Base-by-base conservation (phyloP, 495 filamentous ascomycete species). In the Pyrenula massariospora region DNA sequence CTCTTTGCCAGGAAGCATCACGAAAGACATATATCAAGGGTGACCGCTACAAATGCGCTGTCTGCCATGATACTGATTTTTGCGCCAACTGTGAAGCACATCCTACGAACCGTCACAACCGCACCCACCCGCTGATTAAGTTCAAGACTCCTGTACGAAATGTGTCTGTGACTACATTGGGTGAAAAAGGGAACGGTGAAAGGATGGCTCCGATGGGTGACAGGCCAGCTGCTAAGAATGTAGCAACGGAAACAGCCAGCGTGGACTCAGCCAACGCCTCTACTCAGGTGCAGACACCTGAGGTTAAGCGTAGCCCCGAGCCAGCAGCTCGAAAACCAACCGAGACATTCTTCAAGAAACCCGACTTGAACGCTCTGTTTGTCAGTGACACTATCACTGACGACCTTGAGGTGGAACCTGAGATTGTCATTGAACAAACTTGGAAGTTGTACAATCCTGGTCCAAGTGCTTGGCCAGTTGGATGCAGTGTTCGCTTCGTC, bases 11-110 rank as follows among this genome's bases (percentile, higher is more conserved):
- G 58, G 64, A 67, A 59, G 75, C 79, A 56, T 65, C 71, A 22
- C 72, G 72, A 48, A 64, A 74, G 53, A 69, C 73, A 48, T 96
- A 89, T 70, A 95, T 99, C 60, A 73, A 73, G 25, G 94, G 93
- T 19, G 78, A 86, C 60, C 85, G 93, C 57, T 99, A 92, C 78
- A 97, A 97, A 81, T 99, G 93, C 66, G 89, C 94, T 57, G 87
- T 99, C 54, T 99, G 93, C 73, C 81, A 93, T 65, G 94, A 99
- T 67, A 87, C 85, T 31, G 94, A 98, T 65, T 95, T 97, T 78
- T 99, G 93, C 67, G 90, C 86, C 60, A 87, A 80, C 64, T 99
- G 93, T 71, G 93, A 99, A 72, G 88, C 91, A 23, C 80, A 81
- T 60, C 94, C 94, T 3, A 76, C 74, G 54, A 90, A 95, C 69